Evolutionary conservation across 2,329 filamentous ascomycete genomes (phyloP).

Genomic region (Pleoardoris graminearum): DNA sequence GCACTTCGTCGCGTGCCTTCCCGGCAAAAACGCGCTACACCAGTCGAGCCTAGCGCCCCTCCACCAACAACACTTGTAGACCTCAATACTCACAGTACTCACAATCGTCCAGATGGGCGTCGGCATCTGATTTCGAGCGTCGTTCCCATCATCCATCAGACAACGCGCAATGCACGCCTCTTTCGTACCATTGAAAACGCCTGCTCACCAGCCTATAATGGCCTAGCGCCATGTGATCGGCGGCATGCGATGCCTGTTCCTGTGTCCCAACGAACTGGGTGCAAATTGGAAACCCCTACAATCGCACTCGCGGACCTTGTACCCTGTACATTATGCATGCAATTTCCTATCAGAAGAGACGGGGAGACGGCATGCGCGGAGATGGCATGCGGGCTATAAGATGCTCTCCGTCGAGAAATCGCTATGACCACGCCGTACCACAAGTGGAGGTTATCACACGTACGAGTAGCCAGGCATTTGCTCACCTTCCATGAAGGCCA

Average conservation of each 20-base stretch:
- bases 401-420: neutral
- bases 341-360: neutral
- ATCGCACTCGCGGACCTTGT: neutral
- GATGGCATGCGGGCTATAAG: conserved; percentile 10
- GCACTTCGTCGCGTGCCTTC: neutral
- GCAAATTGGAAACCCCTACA: conserved; percentile 4
- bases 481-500: no score
- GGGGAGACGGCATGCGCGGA: conserved; percentile 8
- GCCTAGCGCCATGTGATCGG: conserved; percentile 9
- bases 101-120: neutral
- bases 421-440: neutral
- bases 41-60: neutral
- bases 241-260: conserved; percentile 13
- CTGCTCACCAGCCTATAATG: conserved; percentile 7
- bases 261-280: conserved; percentile 1
- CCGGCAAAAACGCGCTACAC: neutral
- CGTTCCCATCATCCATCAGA: neutral
- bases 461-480: neutral
- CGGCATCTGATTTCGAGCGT: neutral
- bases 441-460: neutral
- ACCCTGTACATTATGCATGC: conserved; percentile 2
- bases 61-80: neutral
- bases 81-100: neutral
- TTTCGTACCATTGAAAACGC: neutral
- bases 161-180: neutral